Evolutionary conservation across 768 basidiomycete genomes (phyloP), one percentile per base, ranked within the genome.

Genomic region (Tulasnella sp.): DNA sequence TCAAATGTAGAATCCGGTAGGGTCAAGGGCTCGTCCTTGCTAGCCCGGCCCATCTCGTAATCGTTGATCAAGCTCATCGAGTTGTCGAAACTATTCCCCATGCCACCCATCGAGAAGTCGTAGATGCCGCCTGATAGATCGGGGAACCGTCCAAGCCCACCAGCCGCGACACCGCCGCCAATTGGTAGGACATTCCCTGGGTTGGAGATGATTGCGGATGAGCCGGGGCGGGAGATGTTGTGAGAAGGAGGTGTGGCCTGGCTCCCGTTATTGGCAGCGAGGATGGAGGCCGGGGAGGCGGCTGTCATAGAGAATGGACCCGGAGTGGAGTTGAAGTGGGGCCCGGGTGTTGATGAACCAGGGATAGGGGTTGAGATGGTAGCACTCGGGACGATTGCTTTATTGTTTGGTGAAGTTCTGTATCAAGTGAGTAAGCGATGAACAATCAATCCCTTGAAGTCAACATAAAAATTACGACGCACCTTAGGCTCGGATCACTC

Each of bases 171-270:
- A 3, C 3, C 11, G 15, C 34, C 31, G 31, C 30, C 34, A 22
- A 19, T 31, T 3, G 24, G 11, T 44, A 19, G 42, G 22, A 24
- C 12, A 56, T 44, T 46, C 44, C 24, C 57, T 5, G 49, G 19
- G 49, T 52, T 52, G 19, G 25, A 7, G 25, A 24, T 12, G 4
- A 29, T 22, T 22, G 19, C 30, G 27, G 50, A 52, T 52, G 57
- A 59, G 27, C 57, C 57, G 11, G 57, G 57, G 5, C 57, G 25
- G 19, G 57, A 59, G n/a, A 30, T 31, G 22, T 41, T 49, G 45
- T 21, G 46, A 22, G 21, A 34, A 1, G 49, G 57, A 7, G 46
- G 38, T 7, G 57, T 59, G 29, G 49, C 31, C 22, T 51, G 45
- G n/a, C 49, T 51, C 57, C 24, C 30, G 57, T 59, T 49, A 19